Evolutionary conservation across 2,329 filamentous ascomycete species (phyloP), one percentile per base, ranked within the genome.

Genomic region (Sporothrix inflata): DNA sequence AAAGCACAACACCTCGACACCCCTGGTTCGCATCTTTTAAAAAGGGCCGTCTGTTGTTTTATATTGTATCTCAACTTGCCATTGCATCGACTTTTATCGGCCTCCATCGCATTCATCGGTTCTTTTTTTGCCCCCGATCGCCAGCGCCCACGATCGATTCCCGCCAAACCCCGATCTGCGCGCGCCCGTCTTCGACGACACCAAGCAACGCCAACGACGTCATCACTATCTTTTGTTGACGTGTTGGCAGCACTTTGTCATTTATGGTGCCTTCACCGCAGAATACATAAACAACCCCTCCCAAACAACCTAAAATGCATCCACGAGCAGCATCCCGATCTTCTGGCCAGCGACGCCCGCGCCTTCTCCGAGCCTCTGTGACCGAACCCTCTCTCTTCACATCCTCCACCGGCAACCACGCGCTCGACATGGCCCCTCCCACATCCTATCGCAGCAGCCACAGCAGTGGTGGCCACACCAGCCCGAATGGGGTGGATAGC

Each of bases 321-420:
- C 51, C 61, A 72, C 66, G 40, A 61, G 81, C 83, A 65, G 82
- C 84, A 0, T 82, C 83, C 24, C 82, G 83, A 55, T 79, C 80
- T 42, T 76, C 77, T 67, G 77, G 79, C 72, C 79, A 82, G 72
- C 82, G 85, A 75, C 83, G 87, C 73, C 88, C 88, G 47, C 84
- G 84, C 68, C 82, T 89, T 55, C 81, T 89, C 57, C 83, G 88
- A 73, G 85, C 87, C 38, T 84, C 83, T 70, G 85, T 85, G 42
- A 89, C 87, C 12, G 87, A 87, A 74, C 87, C 88, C 4, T 88
- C 86, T 38, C 85, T 89, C 45, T 85, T 89, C 75, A 89, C 86
- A 14, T 83, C 60, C 6, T 65, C 86, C 42, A 87, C 85, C 75
- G 84, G 84, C 45, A 86, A 84, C 74, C 82, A 84, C 71, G 82